Percentiles rank a stretch among this genome's conserved stretches.
Evolutionary conservation across 2,329 filamentous ascomycete species (phyloP).

Genomic region (Blumeria graminis): DNA sequence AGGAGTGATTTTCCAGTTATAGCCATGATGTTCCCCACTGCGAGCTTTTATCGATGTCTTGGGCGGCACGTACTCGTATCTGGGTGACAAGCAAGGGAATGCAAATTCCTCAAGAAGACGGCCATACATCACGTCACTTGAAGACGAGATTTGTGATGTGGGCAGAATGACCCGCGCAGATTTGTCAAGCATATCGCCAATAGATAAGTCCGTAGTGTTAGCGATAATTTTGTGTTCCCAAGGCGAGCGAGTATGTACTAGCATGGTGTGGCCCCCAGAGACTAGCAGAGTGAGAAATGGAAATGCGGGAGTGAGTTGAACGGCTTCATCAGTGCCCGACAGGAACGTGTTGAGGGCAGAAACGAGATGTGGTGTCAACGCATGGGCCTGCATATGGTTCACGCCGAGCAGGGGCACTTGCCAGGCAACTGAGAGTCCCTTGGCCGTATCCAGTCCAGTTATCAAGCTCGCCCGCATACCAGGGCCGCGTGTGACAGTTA

Average conservation of each 20-base stretch:
- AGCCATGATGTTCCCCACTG: constrained; percentile 20
- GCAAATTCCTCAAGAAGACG: constrained; percentile 57
- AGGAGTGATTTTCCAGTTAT: constrained; percentile 43
- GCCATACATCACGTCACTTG: constrained; percentile 53
- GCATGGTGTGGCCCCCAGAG: constrained; percentile 76
- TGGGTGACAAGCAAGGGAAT: constrained; percentile 25
- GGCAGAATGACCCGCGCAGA: constrained; percentile 56
- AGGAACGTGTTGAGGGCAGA: constrained; percentile 25
- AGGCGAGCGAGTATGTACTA: constrained; percentile 48
- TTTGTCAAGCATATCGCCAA: constrained; percentile 82
- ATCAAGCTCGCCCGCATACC: constrained; percentile 64
- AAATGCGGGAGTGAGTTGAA: constrained; percentile 28
- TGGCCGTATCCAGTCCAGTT: constrained; percentile 60
- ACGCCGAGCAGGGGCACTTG: constrained; percentile 61
- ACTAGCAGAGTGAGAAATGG: constrained; percentile 77
- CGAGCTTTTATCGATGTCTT: constrained; percentile 28
- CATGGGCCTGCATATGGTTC: constrained; percentile 95
- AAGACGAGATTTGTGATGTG: constrained; percentile 24
- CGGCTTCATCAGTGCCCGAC: not conserved
- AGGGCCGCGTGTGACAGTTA: constrained; percentile 76
- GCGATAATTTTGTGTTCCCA: constrained; percentile 51
- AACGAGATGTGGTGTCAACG: constrained; percentile 62
- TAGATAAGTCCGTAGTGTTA: constrained; percentile 52
- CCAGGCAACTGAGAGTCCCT: constrained; percentile 70
- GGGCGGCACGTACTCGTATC: constrained; percentile 22